Evolutionary conservation across 345 rosid species (phyloP).

Genomic region (Hypericum androsaemum): DNA sequence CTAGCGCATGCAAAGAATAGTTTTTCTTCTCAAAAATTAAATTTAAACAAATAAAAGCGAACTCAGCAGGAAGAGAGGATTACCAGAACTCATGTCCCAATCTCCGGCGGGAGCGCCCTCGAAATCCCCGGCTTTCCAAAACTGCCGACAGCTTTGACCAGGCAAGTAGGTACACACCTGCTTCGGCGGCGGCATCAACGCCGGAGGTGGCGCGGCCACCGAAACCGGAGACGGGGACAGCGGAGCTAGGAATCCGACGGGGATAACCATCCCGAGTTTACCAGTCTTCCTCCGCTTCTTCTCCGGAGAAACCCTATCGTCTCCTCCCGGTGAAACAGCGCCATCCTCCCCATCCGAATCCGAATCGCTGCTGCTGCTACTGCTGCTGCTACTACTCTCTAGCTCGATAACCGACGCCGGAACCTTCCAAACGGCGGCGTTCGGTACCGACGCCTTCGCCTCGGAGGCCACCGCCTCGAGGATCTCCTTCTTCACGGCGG

Average conservation of each 20-base stretch:
- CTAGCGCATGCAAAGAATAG: no score
- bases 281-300: constrained; percentile 18
- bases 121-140: constrained; percentile 93
- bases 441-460: not conserved
- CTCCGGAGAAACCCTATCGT: not conserved
- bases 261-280: constrained; percentile 25
- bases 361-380: constrained; percentile 37
- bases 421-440: constrained; percentile 6
- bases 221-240: constrained; percentile 16
- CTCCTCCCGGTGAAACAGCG: constrained; percentile 4
- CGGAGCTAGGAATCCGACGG: constrained; percentile 45
- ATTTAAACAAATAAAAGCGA: not conserved
- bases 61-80: not conserved
- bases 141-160: constrained; percentile 43
- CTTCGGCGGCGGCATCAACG: not conserved
- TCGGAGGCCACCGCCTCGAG: constrained; percentile 12
- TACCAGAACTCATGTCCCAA: constrained; percentile 54
- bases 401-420: constrained; percentile 40
- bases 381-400: constrained; percentile 22
- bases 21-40: not conserved
- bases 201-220: constrained; percentile 8
- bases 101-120: constrained; percentile 38
- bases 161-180: constrained; percentile 1
- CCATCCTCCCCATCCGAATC: constrained; percentile 33
- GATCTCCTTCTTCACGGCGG: constrained; percentile 35